Percentiles rank a stretch among this genome's conserved stretches.
phyloP scores from a whole-genome alignment of 2,329 filamentous ascomycete species.

The Cyphellophora europaea region DNA sequence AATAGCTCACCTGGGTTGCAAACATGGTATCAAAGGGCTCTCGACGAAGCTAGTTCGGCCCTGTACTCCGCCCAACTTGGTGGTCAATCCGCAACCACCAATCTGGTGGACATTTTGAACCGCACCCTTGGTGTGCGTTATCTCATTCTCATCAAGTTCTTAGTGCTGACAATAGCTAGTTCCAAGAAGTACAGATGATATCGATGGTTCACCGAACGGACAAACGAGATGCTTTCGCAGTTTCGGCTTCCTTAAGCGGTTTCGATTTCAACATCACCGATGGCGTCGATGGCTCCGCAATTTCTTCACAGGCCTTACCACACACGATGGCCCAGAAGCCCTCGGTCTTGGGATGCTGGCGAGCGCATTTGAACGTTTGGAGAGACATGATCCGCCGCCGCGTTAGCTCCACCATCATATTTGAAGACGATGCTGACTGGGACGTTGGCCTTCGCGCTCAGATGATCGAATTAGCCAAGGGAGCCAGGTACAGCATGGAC shows the following conservation, averaged over 20 bases:
- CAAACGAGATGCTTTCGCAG: slow-evolving; percentile 37
- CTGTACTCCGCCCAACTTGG: neutral
- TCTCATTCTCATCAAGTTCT: neutral
- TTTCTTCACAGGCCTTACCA: slow-evolving; percentile 35
- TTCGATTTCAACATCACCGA: slow-evolving; percentile 37
- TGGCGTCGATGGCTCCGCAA: slow-evolving; percentile 30
- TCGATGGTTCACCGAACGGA: slow-evolving; percentile 36
- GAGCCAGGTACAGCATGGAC: neutral
- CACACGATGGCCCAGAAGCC: neutral
- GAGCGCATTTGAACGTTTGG: slow-evolving; percentile 29
- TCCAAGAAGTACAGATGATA: neutral
- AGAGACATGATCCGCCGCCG: slow-evolving; percentile 23
- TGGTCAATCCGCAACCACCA: neutral
- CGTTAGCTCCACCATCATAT: slow-evolving; percentile 30
- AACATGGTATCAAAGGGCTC: too few relatives aligned
- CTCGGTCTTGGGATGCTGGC: slow-evolving; percentile 29
- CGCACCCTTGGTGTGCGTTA: neutral
- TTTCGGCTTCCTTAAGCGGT: slow-evolving; percentile 31
- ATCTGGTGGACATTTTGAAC: neutral
- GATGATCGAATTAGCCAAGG: neutral
- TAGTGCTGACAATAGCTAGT: slow-evolving; percentile 1
- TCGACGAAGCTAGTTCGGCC: too few relatives aligned
- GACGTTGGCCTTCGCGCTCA: slow-evolving; percentile 24
- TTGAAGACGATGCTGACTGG: slow-evolving; percentile 39
- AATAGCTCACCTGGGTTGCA: too few relatives aligned